Base-by-base conservation (phyloP, 768 basidiomycete species). In the Sporobolomyces phaffii region DNA sequence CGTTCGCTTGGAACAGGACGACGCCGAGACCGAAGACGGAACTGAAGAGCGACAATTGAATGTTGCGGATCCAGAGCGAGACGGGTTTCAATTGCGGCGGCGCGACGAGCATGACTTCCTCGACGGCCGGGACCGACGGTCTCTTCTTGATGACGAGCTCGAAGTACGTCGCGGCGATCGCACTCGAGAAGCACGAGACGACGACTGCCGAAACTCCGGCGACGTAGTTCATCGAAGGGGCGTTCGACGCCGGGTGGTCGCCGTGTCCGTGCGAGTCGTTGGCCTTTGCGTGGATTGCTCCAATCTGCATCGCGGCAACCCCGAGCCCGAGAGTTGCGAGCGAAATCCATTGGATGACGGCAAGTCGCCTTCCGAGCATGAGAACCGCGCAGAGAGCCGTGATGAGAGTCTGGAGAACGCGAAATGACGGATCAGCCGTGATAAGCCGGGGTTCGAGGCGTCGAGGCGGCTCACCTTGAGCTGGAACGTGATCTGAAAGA, bases 401-500 rank as follows among this genome's bases (percentile, higher is more conserved):
- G 53, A 71, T 64, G 57, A 66, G 62, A 29, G 69, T 66, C 62
- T 67, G 45, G 20, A 18, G 36, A 11, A 18, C 36, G 18, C 14
- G 11, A 24, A 2, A 2, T 43, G 15, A 10, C 9, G n/a, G n/a
- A n/a, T n/a, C n/a, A n/a, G n/a, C n/a, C n/a, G n/a, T n/a, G n/a
- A n/a, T n/a, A n/a, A n/a, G n/a, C n/a, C n/a, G n/a, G n/a, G n/a
- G n/a, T n/a, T n/a, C n/a, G n/a, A n/a, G n/a, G n/a, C n/a, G n/a
- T n/a, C n/a, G n/a, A n/a, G n/a, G n/a, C n/a, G n/a, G n/a, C n/a
- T n/a, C 41, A 73, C 73, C 70, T 73, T 75, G 38, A 75, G 68
- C 58, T 75, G 74, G 38, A 73, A 73, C 4, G 72, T 72, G 53
- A 75, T 73, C 41, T 75, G 74, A 54, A 75, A 75, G 40, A 75